Evolutionary conservation across 306 rosid genomes (phyloP).

Genomic region (Vigna radiata): DNA sequence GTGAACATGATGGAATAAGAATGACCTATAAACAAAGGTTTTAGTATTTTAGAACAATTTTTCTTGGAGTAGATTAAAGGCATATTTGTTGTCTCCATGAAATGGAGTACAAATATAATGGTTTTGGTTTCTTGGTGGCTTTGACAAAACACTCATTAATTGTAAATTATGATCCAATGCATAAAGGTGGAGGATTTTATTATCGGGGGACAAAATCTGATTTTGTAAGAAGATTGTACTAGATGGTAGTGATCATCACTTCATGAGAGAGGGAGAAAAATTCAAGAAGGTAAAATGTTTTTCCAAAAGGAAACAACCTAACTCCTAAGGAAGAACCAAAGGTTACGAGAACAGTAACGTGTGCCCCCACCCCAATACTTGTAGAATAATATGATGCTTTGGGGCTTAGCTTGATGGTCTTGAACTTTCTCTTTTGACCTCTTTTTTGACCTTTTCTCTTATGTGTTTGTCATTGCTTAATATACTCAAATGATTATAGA

Average conservation of each 20-base stretch:
- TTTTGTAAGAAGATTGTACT: constrained; percentile 67
- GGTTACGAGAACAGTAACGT: no score
- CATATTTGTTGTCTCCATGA: constrained; percentile 41
- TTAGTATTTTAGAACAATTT: constrained; percentile 32
- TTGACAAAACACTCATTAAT: constrained; percentile 61
- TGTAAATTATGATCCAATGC: constrained; percentile 46
- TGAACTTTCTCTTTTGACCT: constrained; percentile 57
- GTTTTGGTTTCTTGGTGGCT: constrained; percentile 45
- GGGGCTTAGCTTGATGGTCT: constrained; percentile 37
- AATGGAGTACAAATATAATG: constrained; percentile 42
- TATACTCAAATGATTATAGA: constrained; percentile 49
- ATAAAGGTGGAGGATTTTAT: constrained; percentile 66
- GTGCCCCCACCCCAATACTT: no score
- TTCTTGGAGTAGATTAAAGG: constrained; percentile 35
- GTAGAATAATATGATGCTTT: constrained; percentile 62
- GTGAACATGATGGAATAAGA: constrained; percentile 29
- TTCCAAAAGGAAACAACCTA: constrained; percentile 76
- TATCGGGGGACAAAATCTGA: constrained; percentile 81
- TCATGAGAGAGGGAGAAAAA: constrained; percentile 55
- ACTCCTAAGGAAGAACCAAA: constrained; percentile 52
- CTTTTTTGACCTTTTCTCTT: constrained; percentile 60
- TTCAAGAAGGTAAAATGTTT: no score
- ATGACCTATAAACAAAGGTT: neutral
- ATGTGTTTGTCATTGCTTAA: constrained; percentile 39
- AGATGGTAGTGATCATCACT: constrained; percentile 61